phyloP scores from a whole-genome alignment of 2,329 filamentous ascomycete genomes.

The Exserohilum rostratum region DNA sequence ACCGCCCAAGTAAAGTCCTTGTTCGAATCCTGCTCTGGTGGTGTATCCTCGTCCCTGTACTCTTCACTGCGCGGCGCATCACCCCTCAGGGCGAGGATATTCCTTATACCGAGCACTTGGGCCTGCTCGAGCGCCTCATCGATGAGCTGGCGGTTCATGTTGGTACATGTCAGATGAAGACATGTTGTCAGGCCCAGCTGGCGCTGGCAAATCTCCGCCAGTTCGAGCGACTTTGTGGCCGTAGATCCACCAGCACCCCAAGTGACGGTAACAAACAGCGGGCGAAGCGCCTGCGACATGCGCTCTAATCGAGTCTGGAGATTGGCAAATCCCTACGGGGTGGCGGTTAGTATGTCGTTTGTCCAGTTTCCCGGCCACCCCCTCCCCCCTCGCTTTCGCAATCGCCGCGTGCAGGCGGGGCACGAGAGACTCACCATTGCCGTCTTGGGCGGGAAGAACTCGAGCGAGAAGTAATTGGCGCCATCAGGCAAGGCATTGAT shows the following conservation, averaged over 20 bases:
- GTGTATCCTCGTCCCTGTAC: conserved; percentile 72
- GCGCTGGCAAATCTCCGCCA: conserved; percentile 93
- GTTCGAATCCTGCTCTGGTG: conserved; percentile 66
- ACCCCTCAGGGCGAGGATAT: conserved; percentile 89
- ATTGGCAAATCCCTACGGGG: conserved; percentile 79
- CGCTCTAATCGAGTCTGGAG: conserved; percentile 90
- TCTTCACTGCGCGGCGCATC: conserved; percentile 90
- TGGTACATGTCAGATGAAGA: conserved; percentile 94
- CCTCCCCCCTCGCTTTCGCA: background rate
- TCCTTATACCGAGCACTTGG: conserved; percentile 86
- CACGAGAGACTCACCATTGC: conserved; percentile 66
- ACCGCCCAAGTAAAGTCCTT: conserved; percentile 87
- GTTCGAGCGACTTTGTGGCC: conserved; percentile 85
- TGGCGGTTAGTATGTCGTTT: conserved; percentile 2
- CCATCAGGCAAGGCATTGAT: conserved; percentile 85
- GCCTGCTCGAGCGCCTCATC: conserved; percentile 91
- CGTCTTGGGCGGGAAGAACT: conserved; percentile 99
- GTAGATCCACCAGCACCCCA: conserved; percentile 98
- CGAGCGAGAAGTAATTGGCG: conserved; percentile 89
- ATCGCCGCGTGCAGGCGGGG: conserved; percentile 22
- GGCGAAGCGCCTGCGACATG: conserved; percentile 89
- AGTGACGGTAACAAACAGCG: conserved; percentile 95
- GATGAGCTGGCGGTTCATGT: conserved; percentile 86
- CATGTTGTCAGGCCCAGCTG: conserved; percentile 93
- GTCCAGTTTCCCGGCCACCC: background rate